A percentile compares a stretch with the other conserved stretches of the same genome.
Evolutionary conservation across 139 green algal species (phyloP).

Genomic region (Tetraselmis chui): DNA sequence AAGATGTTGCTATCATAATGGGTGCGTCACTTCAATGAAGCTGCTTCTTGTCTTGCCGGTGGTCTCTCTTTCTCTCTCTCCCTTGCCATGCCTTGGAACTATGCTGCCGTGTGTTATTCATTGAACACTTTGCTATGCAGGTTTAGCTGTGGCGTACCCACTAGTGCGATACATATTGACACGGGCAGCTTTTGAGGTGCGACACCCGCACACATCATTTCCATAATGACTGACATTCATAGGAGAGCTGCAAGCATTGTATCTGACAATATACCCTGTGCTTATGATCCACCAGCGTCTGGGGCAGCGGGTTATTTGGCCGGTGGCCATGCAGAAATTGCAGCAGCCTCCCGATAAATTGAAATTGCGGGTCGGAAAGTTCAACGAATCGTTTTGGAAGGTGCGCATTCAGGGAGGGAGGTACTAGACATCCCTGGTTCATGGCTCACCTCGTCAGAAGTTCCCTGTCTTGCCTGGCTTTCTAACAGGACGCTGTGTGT

Average conservation of each 20-base stretch:
- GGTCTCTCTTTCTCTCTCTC: neutral
- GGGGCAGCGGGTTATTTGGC: neutral
- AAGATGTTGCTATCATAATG: neutral
- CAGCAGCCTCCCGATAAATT: neutral
- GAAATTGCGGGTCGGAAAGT: constrained; percentile 17
- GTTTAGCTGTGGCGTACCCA: neutral
- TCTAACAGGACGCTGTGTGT: neutral
- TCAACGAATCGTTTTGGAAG: constrained; percentile 48
- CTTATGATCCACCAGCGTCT: neutral
- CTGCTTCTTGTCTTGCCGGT: too few relatives aligned
- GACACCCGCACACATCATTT: neutral
- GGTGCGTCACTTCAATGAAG: too few relatives aligned
- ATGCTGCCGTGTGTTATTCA: too few relatives aligned
- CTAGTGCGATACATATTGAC: neutral
- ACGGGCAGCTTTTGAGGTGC: neutral
- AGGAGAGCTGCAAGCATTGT: too few relatives aligned
- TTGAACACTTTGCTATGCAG: neutral
- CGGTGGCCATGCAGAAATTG: too few relatives aligned
- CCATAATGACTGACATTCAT: neutral
- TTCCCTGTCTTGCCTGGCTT: neutral
- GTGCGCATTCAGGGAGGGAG: constrained; percentile 4
- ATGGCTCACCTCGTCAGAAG: neutral
- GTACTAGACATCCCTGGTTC: neutral
- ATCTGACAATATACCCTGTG: neutral
- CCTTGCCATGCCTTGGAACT: too few relatives aligned